Conservation (phyloP, 768 basidiomycete species). For the Collybia sordida region DNA sequence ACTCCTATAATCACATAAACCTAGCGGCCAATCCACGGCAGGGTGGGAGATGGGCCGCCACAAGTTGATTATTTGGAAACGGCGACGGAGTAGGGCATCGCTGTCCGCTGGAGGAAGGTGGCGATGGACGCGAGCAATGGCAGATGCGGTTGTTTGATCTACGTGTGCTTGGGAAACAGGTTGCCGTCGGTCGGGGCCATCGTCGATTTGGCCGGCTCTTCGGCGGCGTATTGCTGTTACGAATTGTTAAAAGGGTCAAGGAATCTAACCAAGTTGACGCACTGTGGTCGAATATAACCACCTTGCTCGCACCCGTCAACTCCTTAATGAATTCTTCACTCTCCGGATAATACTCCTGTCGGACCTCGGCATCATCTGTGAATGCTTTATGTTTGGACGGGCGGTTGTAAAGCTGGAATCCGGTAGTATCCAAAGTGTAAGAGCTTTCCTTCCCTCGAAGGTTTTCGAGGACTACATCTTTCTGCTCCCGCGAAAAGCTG, state of each 20-base stretch:
- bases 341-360: constrained; percentile 57
- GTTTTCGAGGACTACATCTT: constrained; percentile 47
- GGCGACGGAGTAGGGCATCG: constrained; percentile 38
- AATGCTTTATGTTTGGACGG: constrained; percentile 45
- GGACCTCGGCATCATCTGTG: constrained; percentile 43
- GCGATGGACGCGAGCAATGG: constrained; percentile 45
- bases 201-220: constrained; percentile 35
- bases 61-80: constrained; percentile 61
- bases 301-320: constrained; percentile 54
- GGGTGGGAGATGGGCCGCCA: constrained; percentile 55
- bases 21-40: constrained; percentile 51
- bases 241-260: not conserved
- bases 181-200: constrained; percentile 37
- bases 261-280: constrained; percentile 15
- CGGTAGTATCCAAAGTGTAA: constrained; percentile 44
- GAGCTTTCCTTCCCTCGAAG: constrained; percentile 48
- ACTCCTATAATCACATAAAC: constrained; percentile 49
- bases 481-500: constrained; percentile 16
- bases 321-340: constrained; percentile 54
- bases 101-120: constrained; percentile 50
- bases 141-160: constrained; percentile 48
- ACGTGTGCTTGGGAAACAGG: constrained; percentile 48
- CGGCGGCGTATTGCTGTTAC: constrained; percentile 45
- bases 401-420: constrained; percentile 39
- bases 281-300: constrained; percentile 68